Percentiles rank a stretch among this genome's conserved stretches.
phyloP scores from a whole-genome alignment of 192 early-diverging fungal species.

The Coemansia furcata region DNA sequence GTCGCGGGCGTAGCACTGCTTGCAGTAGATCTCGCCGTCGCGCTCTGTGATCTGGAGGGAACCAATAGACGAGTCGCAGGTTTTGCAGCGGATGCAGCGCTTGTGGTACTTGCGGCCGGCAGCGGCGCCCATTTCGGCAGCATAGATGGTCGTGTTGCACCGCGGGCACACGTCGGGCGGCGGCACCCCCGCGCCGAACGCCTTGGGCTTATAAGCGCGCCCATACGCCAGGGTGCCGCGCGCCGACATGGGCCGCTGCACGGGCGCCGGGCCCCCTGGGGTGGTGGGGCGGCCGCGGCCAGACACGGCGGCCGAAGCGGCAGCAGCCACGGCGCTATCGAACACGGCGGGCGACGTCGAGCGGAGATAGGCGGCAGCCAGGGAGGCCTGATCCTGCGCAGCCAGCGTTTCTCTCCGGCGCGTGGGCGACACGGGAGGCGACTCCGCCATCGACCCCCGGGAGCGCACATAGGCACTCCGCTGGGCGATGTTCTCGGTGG shows the following conservation, averaged over 20 bases:
- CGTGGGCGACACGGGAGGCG: not conserved
- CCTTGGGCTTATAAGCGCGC: conserved; percentile 29
- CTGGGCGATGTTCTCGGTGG: conserved; percentile 25
- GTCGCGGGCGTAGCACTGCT: conserved; percentile 46
- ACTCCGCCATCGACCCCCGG: not conserved
- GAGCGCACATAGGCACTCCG: not conserved
- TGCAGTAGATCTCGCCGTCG: conserved; percentile 52
- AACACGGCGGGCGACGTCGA: conserved; percentile 18
- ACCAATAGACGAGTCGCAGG: conserved; percentile 31
- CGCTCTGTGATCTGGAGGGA: conserved; percentile 51
- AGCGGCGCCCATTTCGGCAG: conserved; percentile 41
- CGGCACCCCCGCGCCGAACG: conserved; percentile 14
- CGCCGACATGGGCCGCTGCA: conserved; percentile 23
- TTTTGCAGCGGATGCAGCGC: conserved; percentile 44
- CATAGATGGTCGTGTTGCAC: conserved; percentile 45
- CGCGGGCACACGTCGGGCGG: conserved; percentile 49
- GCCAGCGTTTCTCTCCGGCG: not conserved
- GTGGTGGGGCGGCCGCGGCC: conserved; percentile 11
- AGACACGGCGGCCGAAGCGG: conserved; percentile 36
- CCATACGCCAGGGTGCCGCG: conserved; percentile 35
- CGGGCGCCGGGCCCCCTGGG: not conserved
- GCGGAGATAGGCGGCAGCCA: conserved; percentile 5
- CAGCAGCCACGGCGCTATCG: conserved; percentile 38
- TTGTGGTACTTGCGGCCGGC: conserved; percentile 55
- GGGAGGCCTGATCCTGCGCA: not conserved